Conservation (phyloP, 2,329 filamentous ascomycete genomes). For the Pezicula radicicola region DNA sequence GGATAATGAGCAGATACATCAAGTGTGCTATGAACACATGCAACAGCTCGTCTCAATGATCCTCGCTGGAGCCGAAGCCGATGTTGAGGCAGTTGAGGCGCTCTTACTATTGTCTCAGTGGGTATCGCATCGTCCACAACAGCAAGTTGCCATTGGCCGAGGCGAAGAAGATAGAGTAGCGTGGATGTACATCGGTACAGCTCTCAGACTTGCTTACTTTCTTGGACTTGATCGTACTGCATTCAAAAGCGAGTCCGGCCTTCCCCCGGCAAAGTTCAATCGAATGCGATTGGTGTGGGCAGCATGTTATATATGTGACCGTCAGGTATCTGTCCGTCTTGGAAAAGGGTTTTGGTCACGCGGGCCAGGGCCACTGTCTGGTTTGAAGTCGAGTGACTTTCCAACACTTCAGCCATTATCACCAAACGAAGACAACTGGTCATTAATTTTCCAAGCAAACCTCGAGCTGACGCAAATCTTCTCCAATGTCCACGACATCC, state of each 20-base stretch:
- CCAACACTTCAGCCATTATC: conserved; percentile 58
- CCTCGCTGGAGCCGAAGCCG: conserved; percentile 62
- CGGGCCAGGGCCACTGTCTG: conserved; percentile 66
- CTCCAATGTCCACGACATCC: conserved; percentile 69
- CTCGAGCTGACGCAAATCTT: conserved; percentile 70
- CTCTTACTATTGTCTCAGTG: conserved; percentile 69
- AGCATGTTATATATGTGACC: conserved; percentile 58
- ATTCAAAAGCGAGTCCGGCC: conserved; percentile 56
- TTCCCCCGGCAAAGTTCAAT: conserved; percentile 56
- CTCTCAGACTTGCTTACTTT: conserved; percentile 67
- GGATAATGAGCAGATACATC: conserved; percentile 63
- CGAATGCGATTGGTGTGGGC: conserved; percentile 68
- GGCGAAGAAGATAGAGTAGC: conserved; percentile 73
- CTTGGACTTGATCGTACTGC: conserved; percentile 67
- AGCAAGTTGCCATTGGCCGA: conserved; percentile 49
- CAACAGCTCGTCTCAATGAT: conserved; percentile 64
- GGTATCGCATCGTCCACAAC: conserved; percentile 38
- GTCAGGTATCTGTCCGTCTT: conserved; percentile 67
- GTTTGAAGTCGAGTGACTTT: conserved; percentile 31
- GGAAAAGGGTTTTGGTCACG: conserved; percentile 73
- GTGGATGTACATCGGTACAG: conserved; percentile 75
- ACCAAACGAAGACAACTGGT: conserved; percentile 63
- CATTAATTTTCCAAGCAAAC: conserved; percentile 67
- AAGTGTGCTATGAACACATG: conserved; percentile 67
- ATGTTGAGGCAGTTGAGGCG: conserved; percentile 69